Evolutionary conservation across 2,329 filamentous ascomycete genomes (phyloP), one percentile per base, ranked within the genome.

Genomic region (Plenodomus lindquistii): DNA sequence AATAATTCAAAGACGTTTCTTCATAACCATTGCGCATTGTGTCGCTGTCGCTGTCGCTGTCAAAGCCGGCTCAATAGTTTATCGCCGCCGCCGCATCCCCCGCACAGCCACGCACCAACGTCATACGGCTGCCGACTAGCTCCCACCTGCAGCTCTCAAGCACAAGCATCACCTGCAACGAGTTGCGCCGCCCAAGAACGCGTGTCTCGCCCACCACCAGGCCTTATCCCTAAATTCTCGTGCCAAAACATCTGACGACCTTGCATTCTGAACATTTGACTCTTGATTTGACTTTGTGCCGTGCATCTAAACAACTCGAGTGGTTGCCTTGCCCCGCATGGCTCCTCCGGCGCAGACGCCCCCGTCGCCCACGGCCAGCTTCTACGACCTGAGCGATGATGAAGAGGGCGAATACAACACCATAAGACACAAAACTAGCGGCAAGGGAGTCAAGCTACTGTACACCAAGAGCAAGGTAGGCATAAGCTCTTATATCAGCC

Each of bases 331-430:
- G 47, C 65, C 60, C 62, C 54, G 48, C 54, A 73, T 73, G 69
- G 60, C 62, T 40, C 66, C 67, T 38, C 60, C 63, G 38, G 48
- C 53, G 42, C 52, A 60, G 41, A 61, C 62, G 48, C 76, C 79
- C 37, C 79, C 84, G 13, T 97, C 92, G 29, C 91, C 92, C 2
- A 83, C 89, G 2, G 90, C 86, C 43, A 96, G 91, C 65, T 94
- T 93, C 79, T 97, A 96, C 79, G 93, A 93, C 67, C 80, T 97
- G 80, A 96, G 90, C 73, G 95, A 99, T 77, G 91, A 96, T 67
- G 92, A 96, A 56, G 94, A 97, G 74, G 89, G 88, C 60, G 94
- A 89, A 37, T 99, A 99, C 77, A 89, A 95, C 71, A 97, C 91
- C 16, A 91, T 99, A 65, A 88, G 90, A 4, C 89, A 95, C 67